These are phyloP conservation scores for Santalum album DNA, from an alignment of 164 flowering plant species.

Conservation along the genomic window DNA sequence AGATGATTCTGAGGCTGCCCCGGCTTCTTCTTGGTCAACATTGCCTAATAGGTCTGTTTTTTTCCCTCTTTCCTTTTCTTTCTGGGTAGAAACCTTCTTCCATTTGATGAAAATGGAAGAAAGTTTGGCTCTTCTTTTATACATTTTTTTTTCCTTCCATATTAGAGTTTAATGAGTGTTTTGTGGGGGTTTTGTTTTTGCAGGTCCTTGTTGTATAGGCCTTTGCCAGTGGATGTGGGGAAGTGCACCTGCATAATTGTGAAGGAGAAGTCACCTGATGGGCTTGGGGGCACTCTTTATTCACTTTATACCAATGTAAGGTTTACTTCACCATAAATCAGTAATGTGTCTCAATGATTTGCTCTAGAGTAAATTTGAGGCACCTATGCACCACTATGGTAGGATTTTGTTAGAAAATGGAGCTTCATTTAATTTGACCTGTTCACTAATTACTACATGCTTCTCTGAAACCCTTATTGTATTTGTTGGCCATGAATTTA, in stretches of 20 bases:
- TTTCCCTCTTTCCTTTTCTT: not conserved
- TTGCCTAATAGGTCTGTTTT: constrained; percentile 64
- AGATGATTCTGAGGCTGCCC: constrained; percentile 93
- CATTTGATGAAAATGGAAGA: too few species aligned
- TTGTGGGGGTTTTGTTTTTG: constrained; percentile 2
- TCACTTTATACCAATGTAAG: constrained; percentile 82
- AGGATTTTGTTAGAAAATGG: too few species aligned
- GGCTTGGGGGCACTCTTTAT: constrained; percentile 53
- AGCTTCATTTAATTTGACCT: too few species aligned
- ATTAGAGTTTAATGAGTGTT: not conserved
- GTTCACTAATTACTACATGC: too few species aligned
- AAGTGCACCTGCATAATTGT: constrained; percentile 82
- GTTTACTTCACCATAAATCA: too few species aligned
- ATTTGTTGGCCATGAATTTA: too few species aligned
- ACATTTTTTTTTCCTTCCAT: not conserved
- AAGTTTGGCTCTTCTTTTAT: not conserved
- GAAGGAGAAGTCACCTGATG: constrained; percentile 54
- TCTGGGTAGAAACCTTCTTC: too few species aligned
- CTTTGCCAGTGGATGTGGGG: constrained; percentile 85
- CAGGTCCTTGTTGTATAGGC: constrained; percentile 82
- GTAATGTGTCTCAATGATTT: not conserved
- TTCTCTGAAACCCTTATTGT: too few species aligned
- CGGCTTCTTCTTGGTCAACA: constrained; percentile 92
- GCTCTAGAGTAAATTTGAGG: not conserved
- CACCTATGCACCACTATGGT: too few species aligned